Conservation (phyloP, 2,329 filamentous ascomycete species). For the Stemphylium lycopersici region DNA sequence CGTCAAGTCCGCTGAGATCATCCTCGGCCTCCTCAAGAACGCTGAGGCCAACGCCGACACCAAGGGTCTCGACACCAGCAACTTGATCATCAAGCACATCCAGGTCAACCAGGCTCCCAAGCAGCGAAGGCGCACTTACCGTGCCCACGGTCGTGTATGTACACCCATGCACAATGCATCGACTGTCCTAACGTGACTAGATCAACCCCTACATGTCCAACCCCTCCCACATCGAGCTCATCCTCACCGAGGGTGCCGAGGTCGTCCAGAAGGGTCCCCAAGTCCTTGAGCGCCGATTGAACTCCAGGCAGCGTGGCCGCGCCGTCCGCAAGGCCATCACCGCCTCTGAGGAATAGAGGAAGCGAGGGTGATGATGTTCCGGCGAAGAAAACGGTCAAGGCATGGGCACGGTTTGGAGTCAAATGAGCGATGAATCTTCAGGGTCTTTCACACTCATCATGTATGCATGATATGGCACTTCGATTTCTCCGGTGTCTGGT, state of each 20-base stretch:
- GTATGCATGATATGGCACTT: slow-evolving; percentile 48
- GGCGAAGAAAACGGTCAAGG: slow-evolving; percentile 37
- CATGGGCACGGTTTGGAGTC: slow-evolving; percentile 48
- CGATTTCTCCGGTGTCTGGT: slow-evolving; percentile 48
- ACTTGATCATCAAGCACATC: slow-evolving; percentile 99
- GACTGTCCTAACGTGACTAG: slow-evolving; percentile 55
- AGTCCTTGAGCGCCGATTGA: slow-evolving; percentile 74
- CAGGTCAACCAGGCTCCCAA: slow-evolving; percentile 99
- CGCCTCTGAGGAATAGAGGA: slow-evolving; percentile 50
- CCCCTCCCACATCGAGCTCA: slow-evolving; percentile 99
- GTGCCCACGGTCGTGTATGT: slow-evolving; percentile 99
- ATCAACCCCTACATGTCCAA: slow-evolving; percentile 99
- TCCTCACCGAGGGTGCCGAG: slow-evolving; percentile 97
- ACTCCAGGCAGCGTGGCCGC: slow-evolving; percentile 87
- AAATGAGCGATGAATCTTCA: slow-evolving; percentile 49
- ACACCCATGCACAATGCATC: neutral
- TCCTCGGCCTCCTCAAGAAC: slow-evolving; percentile 81
- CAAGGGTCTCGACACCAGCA: slow-evolving; percentile 75
- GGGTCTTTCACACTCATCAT: slow-evolving; percentile 47
- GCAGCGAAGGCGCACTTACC: slow-evolving; percentile 99
- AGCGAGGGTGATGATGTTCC: slow-evolving; percentile 19
- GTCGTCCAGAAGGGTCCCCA: slow-evolving; percentile 86
- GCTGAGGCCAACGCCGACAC: slow-evolving; percentile 55
- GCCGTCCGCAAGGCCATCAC: slow-evolving; percentile 67
- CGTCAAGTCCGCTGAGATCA: slow-evolving; percentile 98